phyloP scores from a whole-genome alignment of 2,329 filamentous ascomycete genomes.

The Dactylellina parvicollis region DNA sequence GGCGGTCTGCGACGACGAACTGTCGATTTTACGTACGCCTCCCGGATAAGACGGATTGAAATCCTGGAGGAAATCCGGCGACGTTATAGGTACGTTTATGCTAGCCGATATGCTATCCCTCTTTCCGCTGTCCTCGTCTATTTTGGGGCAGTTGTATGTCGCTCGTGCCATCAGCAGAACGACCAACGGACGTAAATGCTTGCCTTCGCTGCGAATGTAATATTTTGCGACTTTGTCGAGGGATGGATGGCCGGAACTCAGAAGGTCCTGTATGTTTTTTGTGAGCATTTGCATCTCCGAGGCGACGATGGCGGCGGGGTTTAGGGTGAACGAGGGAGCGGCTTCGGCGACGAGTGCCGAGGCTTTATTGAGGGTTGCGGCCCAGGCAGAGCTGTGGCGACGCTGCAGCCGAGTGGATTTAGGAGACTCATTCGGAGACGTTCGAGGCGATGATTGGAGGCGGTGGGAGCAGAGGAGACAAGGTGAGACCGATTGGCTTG shows the following conservation, averaged over 20 bases:
- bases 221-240: conserved; percentile 97
- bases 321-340: conserved; percentile 50
- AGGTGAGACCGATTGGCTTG: conserved; percentile 12
- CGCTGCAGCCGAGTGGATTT: conserved; percentile 9
- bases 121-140: conserved; percentile 62
- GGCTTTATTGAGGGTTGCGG: conserved; percentile 48
- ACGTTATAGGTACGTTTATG: conserved; percentile 72
- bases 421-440: neutral
- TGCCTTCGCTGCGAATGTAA: conserved; percentile 95
- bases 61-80: conserved; percentile 75
- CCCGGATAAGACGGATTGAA: conserved; percentile 73
- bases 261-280: conserved; percentile 89
- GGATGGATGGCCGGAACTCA: conserved; percentile 92
- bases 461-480: conserved; percentile 47
- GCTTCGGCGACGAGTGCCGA: conserved; percentile 51
- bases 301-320: conserved; percentile 49
- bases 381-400: conserved; percentile 34
- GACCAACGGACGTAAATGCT: conserved; percentile 92
- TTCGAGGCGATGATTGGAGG: conserved; percentile 6
- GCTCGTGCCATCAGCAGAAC: conserved; percentile 96
- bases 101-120: conserved; percentile 34
- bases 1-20: conserved; percentile 24
- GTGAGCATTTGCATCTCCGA: conserved; percentile 81
- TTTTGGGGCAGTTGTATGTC: conserved; percentile 80
- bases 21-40: neutral